Base-by-base conservation (phyloP, 257 asterid species). In the Lavandula angustifolia region DNA sequence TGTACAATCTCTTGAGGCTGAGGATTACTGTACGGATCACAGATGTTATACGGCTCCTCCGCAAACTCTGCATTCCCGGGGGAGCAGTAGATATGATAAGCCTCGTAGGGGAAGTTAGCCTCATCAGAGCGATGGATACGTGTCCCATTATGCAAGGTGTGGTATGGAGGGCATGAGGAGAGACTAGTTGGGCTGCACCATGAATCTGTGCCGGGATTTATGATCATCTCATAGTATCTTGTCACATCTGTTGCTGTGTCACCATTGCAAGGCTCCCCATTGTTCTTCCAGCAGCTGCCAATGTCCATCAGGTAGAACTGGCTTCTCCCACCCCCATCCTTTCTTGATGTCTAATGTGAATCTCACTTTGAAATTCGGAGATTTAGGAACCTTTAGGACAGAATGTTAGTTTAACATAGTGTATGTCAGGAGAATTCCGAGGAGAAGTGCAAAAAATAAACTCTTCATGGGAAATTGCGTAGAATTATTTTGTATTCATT, bases 221-320 rank as follows among this genome's bases (percentile, higher is more conserved):
- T 61, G 46, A 82, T 80, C 85, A 85, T 82, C 58, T 82, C 83
- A n/a, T 83, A 80, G 56, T 84, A 79, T 13, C 87, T 71, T n/a
- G 87, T 81, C 0, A 77, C 91, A 27, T 78, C 87, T 52, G 91
- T 72, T 32, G 81, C 79, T 33, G 77, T 85, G 41, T 84, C 69
- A 11, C 87, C 87, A 10, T 81, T 70, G 54, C 91, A 84, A 7
- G 70, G 70, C 7, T 59, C 22, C 6, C 87, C 84, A 3, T 75
- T 81, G 81, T 81, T 84, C 78, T 81, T 84, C 88, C 80, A 79
- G n/a, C n/a, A n/a, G n/a, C n/a, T n/a, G n/a, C n/a, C n/a, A n/a
- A n/a, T n/a, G n/a, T n/a, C n/a, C n/a, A n/a, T 73, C 4, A 82
- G 72, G 75, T 85, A 82, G 43, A 84, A 82, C 51, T 84, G 86